Conservation (phyloP, 257 asterid species). For the Solanum sitiens region DNA sequence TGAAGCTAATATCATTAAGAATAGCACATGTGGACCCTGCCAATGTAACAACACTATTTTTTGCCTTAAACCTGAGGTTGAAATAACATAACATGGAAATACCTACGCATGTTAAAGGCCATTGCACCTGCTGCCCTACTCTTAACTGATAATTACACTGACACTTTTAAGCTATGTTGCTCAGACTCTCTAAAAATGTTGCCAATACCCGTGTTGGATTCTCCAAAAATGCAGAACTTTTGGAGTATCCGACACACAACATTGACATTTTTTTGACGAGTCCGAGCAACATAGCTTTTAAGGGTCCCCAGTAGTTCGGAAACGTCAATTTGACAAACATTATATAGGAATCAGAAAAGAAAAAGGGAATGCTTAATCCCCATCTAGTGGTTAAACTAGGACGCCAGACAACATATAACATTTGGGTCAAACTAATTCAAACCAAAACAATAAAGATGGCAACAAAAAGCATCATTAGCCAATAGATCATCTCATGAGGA, state of each 20-base stretch:
- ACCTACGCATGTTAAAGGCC: background rate
- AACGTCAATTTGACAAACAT: background rate
- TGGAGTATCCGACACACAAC: background rate
- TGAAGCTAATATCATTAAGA: background rate
- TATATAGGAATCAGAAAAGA: background rate
- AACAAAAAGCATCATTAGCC: background rate
- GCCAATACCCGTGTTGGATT: too few relatives aligned
- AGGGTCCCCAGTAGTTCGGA: background rate
- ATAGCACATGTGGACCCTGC: background rate
- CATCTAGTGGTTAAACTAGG: background rate
- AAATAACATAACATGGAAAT: background rate
- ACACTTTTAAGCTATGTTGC: background rate
- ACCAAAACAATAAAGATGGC: background rate
- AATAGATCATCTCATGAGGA: background rate
- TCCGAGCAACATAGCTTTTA: background rate
- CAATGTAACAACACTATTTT: background rate
- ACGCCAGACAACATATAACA: background rate
- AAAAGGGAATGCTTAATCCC: background rate
- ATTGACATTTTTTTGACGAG: background rate
- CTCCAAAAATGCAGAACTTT: background rate
- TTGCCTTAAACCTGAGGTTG: background rate
- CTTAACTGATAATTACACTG: background rate
- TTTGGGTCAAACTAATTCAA: background rate
- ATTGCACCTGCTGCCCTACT: background rate
- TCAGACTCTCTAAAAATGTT: background rate